A percentile compares a stretch with the other conserved stretches of the same genome.
These are phyloP conservation scores for Naumovozyma baii DNA, from an alignment of 805 yeast genomes.

Conservation along the genomic window DNA sequence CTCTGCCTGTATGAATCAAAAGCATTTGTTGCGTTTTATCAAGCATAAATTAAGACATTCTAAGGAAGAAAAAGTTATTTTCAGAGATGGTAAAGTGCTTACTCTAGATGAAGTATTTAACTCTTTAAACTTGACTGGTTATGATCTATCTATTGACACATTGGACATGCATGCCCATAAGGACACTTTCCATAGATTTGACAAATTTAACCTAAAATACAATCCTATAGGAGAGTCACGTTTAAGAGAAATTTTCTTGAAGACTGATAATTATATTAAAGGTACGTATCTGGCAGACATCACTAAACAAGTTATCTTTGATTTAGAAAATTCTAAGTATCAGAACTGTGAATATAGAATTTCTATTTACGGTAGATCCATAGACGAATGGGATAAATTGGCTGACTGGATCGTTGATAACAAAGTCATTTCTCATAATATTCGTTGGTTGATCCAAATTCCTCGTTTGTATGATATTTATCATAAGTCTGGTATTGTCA, in stretches of 20 bases:
- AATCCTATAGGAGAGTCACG: conserved; percentile 98
- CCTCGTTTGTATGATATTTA: conserved; percentile 90
- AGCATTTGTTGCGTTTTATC: conserved; percentile 87
- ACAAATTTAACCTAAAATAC: conserved; percentile 91
- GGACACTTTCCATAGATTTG: conserved; percentile 95
- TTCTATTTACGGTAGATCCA: conserved; percentile 83
- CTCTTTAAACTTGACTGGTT: conserved; percentile 83
- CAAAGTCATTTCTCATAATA: conserved; percentile 83
- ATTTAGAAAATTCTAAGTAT: conserved; percentile 87
- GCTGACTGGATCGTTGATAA: conserved; percentile 95
- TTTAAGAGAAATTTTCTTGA: conserved; percentile 87
- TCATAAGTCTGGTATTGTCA: conserved; percentile 61
- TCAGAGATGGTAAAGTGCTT: conserved; percentile 82
- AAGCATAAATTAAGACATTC: conserved; percentile 84
- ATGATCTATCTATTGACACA: conserved; percentile 91
- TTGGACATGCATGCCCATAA: conserved; percentile 99
- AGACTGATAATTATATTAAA: conserved; percentile 85
- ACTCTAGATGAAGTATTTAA: conserved; percentile 85
- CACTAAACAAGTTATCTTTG: conserved; percentile 88
- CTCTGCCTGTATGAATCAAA: conserved; percentile 98
- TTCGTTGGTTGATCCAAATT: conserved; percentile 92
- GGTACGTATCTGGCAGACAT: conserved; percentile 89
- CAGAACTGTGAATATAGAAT: conserved; percentile 97
- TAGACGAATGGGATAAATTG: conserved; percentile 89
- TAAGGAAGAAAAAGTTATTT: conserved; percentile 84